phyloP scores from a whole-genome alignment of 2,329 filamentous ascomycete species.

The Penicillium sp. region DNA sequence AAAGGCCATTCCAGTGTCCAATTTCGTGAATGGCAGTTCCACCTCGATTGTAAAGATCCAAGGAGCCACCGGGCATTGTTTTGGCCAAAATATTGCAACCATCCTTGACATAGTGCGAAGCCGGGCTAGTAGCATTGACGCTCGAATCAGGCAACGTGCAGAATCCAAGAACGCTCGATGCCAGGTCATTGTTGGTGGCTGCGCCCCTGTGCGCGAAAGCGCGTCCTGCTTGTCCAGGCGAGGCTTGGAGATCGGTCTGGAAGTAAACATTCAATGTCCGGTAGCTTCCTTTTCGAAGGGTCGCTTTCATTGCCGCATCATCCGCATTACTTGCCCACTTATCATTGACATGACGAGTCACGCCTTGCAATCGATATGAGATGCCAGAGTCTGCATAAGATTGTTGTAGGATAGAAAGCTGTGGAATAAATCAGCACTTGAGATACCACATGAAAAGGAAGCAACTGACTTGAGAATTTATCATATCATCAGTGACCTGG shows the following conservation, averaged over 20 bases:
- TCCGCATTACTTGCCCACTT: slow-evolving; percentile 54
- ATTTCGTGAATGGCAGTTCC: slow-evolving; percentile 50
- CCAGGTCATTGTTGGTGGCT: slow-evolving; percentile 14
- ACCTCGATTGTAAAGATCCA: slow-evolving; percentile 51
- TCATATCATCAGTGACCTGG: slow-evolving; percentile 35
- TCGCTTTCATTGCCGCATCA: slow-evolving; percentile 53
- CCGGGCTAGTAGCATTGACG: slow-evolving; percentile 39
- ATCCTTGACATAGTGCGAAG: slow-evolving; percentile 50
- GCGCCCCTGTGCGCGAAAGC: slow-evolving; percentile 24
- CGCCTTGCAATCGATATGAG: slow-evolving; percentile 50
- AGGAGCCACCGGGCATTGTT: slow-evolving; percentile 55
- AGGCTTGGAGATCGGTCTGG: slow-evolving; percentile 52
- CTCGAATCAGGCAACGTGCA: slow-evolving; percentile 52
- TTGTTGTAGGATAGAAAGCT: slow-evolving; percentile 45
- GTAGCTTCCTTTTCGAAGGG: slow-evolving; percentile 56
- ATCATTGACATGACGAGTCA: slow-evolving; percentile 55
- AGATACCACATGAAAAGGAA: slow-evolving; percentile 6
- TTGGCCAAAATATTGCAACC: slow-evolving; percentile 59
- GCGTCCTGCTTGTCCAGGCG: slow-evolving; percentile 25
- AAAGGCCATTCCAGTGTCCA: slow-evolving; percentile 49
- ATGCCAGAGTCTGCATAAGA: slow-evolving; percentile 50
- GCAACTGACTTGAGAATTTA: slow-evolving; percentile 37
- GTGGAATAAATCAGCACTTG: not conserved
- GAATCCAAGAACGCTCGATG: slow-evolving; percentile 51
- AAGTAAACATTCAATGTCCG: slow-evolving; percentile 60